Evolutionary conservation across 352 stramenopile species (phyloP), one percentile per base, ranked within the genome.

Genomic region (Pythium angustatum): DNA sequence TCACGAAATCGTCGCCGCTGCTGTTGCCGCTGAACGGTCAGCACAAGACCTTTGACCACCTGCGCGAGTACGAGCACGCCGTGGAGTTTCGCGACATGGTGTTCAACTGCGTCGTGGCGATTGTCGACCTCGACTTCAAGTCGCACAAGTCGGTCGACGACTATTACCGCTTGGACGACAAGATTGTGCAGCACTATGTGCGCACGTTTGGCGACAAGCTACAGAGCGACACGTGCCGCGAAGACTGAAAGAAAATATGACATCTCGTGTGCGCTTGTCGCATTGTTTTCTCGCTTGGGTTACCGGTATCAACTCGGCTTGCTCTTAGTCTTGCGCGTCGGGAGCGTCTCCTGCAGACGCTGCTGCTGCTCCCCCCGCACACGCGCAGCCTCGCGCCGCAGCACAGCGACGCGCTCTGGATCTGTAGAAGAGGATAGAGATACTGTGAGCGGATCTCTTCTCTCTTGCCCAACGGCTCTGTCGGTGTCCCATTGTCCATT

Each of bases 121-220:
- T 96, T 53, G 87, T 95, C 48, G 86, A 96, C 56, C 60, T 96
- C 51, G 87, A 96, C 58, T 76, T 91, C 64, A 96, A 95, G 72
- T 88, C 83, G 48, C 83, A 94, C 79, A 94, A 94, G 66, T 91
- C 85, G 11, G 77, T 96, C 45, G 76, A 79, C 36, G 79, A 91
- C 63, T 96, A 94, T 70, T 91, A 86, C 64, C 75, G 76, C 7
- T 68, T 94, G 22, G 87, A 96, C 66, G 74, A 91, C 44, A 87
- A 87, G 70, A 95, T 95, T 24, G 80, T 80, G 33, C 65, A 71
- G 55, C 82, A 89, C 62, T 91, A 85, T 54, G 60, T 73, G 21
- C 58, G 41, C 54, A 73, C 79, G 52, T 81, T 85, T 54, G 71
- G 71, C 50, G 50, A 60, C 9, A 47, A 60, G 31, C n/a, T 57